These are phyloP conservation scores for Zoysia matrella DNA, from an alignment of 202 grass and related monocot species.

Conservation along the genomic window DNA sequence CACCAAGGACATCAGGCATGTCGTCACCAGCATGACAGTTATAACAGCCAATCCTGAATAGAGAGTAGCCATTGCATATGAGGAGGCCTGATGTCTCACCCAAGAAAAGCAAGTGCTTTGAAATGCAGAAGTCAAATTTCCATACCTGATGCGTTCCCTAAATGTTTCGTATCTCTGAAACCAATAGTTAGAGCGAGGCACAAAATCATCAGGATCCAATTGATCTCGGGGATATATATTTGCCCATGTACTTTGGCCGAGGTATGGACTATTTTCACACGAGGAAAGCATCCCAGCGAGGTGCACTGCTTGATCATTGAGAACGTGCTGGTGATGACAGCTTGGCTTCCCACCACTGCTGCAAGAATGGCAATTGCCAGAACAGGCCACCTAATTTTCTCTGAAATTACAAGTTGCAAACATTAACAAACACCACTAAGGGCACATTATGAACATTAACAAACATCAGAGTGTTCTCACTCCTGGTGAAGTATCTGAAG, in stretches of 20 bases:
- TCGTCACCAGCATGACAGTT: constrained; percentile 98
- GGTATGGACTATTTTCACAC: too few species aligned
- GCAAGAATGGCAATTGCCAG: constrained; percentile 88
- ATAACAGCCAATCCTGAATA: constrained; percentile 90
- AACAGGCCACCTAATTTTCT: constrained; percentile 90
- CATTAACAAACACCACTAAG: constrained; percentile 32
- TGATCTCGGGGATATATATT: constrained; percentile 98
- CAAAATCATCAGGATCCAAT: constrained; percentile 92
- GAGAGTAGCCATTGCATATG: constrained; percentile 12
- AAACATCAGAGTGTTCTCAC: constrained; percentile 9
- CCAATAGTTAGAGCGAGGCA: constrained; percentile 93
- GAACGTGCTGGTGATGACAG: constrained; percentile 92
- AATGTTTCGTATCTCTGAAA: constrained; percentile 88
- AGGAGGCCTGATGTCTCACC: neutral
- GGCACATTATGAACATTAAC: neutral
- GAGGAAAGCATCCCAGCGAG: constrained; percentile 62
- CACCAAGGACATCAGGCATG: constrained; percentile 95
- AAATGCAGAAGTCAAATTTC: neutral
- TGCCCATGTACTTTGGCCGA: constrained; percentile 74
- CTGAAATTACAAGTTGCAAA: constrained; percentile 49
- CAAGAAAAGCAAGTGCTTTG: neutral
- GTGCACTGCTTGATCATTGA: constrained; percentile 98
- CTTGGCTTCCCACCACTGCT: constrained; percentile 96
- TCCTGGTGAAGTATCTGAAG: constrained; percentile 27
- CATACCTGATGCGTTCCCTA: constrained; percentile 96